Conservation (phyloP, 2,329 filamentous ascomycete genomes). For the Pezicula rhizophila region DNA sequence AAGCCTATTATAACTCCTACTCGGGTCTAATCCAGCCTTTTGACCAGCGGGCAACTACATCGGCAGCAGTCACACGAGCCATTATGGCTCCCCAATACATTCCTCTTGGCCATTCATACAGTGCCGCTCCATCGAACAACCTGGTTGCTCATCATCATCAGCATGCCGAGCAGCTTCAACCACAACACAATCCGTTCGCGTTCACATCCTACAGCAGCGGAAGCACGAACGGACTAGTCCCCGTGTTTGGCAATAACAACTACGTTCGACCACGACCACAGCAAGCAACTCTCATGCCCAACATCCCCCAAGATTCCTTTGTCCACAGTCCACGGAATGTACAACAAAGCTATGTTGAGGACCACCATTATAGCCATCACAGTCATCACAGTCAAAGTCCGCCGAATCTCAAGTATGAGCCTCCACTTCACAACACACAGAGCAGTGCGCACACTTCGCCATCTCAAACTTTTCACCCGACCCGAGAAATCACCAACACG, state of each 20-base stretch:
- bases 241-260: conserved; percentile 18
- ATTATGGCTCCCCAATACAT: conserved; percentile 42
- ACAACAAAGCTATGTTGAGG: conserved; percentile 25
- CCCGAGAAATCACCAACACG: conserved; percentile 2
- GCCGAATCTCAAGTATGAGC: conserved; percentile 29
- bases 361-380: conserved; percentile 9
- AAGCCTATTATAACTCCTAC: conserved; percentile 34
- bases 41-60: conserved; percentile 34
- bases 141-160: conserved; percentile 37
- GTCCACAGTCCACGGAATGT: conserved; percentile 26
- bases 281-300: conserved; percentile 11
- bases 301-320: conserved; percentile 14
- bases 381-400: conserved; percentile 27
- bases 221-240: conserved; percentile 21
- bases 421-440: conserved; percentile 10
- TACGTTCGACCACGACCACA: conserved; percentile 24
- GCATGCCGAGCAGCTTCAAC: conserved; percentile 13
- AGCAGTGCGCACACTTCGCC: conserved; percentile 13
- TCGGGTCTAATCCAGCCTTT: conserved; percentile 40
- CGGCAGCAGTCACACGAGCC: conserved; percentile 36
- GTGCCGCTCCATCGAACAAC: conserved; percentile 35
- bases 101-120: conserved; percentile 37
- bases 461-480: conserved; percentile 6
- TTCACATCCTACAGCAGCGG: conserved; percentile 31
- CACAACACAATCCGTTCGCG: conserved; percentile 35